Evolutionary conservation across 2,329 filamentous ascomycete species (phyloP).

Genomic region (Aureobasidium sp.): DNA sequence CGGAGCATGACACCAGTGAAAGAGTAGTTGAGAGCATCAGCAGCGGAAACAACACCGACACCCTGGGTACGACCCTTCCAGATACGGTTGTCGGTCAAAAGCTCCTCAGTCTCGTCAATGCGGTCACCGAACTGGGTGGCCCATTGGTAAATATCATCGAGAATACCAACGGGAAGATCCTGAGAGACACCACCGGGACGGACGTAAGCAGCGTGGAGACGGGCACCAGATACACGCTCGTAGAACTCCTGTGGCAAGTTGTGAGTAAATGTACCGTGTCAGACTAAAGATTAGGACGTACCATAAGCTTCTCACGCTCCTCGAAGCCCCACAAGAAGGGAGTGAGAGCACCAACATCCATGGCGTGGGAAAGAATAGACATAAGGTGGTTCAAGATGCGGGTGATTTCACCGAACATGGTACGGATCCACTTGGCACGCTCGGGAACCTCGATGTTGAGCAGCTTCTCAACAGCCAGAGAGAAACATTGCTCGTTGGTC

Average conservation of each 20-base stretch:
- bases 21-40: conserved; percentile 92
- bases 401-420: conserved; percentile 91
- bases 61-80: conserved; percentile 92
- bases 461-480: conserved; percentile 93
- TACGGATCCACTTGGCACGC: conserved; percentile 93
- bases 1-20: conserved; percentile 98
- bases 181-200: conserved; percentile 94
- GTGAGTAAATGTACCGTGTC: conserved; percentile 2
- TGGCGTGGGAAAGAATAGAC: conserved; percentile 93
- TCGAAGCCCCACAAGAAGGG: conserved; percentile 99
- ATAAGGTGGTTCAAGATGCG: conserved; percentile 94
- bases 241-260: conserved; percentile 75
- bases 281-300: conserved; percentile 37
- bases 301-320: conserved; percentile 99
- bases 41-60: conserved; percentile 81
- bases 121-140: conserved; percentile 97
- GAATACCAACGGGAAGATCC: conserved; percentile 84
- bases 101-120: conserved; percentile 97
- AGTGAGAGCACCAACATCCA: conserved; percentile 97
- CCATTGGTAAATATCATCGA: conserved; percentile 99
- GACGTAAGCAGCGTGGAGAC: conserved; percentile 94
- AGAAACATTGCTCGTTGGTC: conserved; percentile 99
- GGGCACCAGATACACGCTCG: conserved; percentile 95
- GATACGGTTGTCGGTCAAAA: conserved; percentile 98
- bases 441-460: conserved; percentile 94